phyloP scores from a whole-genome alignment of 2,329 filamentous ascomycete genomes.

The Apiospora pterosperma region DNA sequence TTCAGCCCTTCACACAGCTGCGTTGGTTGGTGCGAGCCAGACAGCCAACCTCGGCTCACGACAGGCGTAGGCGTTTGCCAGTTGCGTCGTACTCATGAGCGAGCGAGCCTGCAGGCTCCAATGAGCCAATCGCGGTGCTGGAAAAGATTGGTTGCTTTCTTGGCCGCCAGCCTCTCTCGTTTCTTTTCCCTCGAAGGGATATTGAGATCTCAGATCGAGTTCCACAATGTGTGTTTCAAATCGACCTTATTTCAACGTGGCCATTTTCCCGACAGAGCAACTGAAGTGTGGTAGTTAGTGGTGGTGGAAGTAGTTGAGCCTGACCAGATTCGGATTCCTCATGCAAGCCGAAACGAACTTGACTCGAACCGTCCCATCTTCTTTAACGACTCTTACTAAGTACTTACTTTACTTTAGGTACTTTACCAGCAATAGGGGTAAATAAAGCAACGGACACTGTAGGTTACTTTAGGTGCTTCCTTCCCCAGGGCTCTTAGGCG shows the following conservation, averaged over 20 bases:
- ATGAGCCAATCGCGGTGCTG: not conserved
- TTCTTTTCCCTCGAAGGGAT: not conserved
- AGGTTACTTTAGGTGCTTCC: not conserved
- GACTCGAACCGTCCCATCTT: not conserved
- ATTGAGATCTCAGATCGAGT: conserved; percentile 2
- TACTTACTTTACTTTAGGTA: not conserved
- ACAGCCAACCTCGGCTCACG: not conserved
- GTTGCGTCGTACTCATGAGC: not conserved
- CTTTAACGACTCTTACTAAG: not conserved
- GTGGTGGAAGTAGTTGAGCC: not conserved
- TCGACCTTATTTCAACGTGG: conserved; percentile 6
- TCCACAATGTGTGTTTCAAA: not conserved
- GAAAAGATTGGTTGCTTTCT: not conserved
- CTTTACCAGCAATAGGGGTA: too few species aligned
- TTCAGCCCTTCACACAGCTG: not conserved
- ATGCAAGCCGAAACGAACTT: not conserved
- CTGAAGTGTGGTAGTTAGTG: too few species aligned
- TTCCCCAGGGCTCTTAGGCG: too few species aligned
- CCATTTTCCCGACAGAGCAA: not conserved
- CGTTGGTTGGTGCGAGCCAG: not conserved
- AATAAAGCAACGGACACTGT: not conserved
- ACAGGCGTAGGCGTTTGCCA: not conserved
- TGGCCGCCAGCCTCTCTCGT: not conserved
- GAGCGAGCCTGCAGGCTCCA: not conserved
- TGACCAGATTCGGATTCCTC: not conserved